Base-by-base conservation (phyloP, 257 asterid species). In the Rhazya stricta region DNA sequence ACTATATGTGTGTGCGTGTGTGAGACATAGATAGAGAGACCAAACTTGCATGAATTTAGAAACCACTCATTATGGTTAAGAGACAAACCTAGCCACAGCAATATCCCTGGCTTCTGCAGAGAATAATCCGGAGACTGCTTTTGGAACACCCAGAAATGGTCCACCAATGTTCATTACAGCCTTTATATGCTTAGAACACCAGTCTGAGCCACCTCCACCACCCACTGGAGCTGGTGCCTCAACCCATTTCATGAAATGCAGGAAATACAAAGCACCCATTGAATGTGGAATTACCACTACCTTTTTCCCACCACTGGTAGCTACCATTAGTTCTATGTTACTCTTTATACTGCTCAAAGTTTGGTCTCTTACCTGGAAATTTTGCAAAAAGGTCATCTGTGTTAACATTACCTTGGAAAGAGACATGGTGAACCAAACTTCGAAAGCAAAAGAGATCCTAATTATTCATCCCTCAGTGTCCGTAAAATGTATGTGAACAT, bases 161-260 rank as follows among this genome's bases (percentile, higher is more conserved):
- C 93, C 97, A 57, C 94, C 97, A 27, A 91, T 89, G 78, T 91
- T 91, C 91, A 89, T 88, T 66, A 91, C 86, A 63, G 96, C 90
- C 85, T 91, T 91, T 78, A 91, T 84, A 81, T 91, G 97, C 67
- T 85, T 80, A 43, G 89, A 89, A 67, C 97, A 91, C 97, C 97
- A 91, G 77, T 86, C 84, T 37, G 90, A 74, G 79, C 96, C 97
- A 74, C 97, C 96, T n/a, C 90, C 97, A 74, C 97, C 97, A 18
- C 97, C 97, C 90, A 88, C 66, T 30, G 96, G 96, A 50, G 83
- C 83, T 7, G 96, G 90, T 62, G 92, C 91, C 79, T 91, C 97
- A 62, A 91, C 97, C 96, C 97, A 91, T 80, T 91, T 91, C 97
- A 91, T 91, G 83, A 91, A 91, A 83, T 91, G 96, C 85, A 91